Base-by-base conservation (phyloP, 2,329 filamentous ascomycete species). In the Xylariaceae sp. region DNA sequence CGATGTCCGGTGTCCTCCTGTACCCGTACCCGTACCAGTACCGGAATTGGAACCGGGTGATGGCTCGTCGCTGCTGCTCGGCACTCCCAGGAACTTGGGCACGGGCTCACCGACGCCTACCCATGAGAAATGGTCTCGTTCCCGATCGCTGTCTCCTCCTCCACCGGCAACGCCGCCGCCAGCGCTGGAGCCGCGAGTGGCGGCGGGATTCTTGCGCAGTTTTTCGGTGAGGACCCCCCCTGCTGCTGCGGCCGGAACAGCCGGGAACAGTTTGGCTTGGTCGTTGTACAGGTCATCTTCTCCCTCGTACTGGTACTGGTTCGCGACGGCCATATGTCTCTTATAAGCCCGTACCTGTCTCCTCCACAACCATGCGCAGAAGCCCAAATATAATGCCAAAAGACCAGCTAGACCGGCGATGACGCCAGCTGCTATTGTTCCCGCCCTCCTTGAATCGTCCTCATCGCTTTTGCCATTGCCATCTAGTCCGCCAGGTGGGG, bases 281-380 rank as follows among this genome's bases (percentile, higher is more conserved):
- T n/a, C 6, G 18, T 40, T 5, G 21, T 13, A n/a, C 26, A 32
- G 12, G 27, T 37, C 29, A 1, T 36, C 47, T 17, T 47, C 34
- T 4, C 35, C 31, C 15, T 34, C 41, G 6, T 52, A 48, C 31
- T 52, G 52, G 31, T 76, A 74, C 3, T 73, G 69, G 53, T 85
- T 81, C 2, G 74, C 67, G 52, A 82, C 74, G 1, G 78, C 76
- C 21, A 85, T 73, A 55, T 88, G 83, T 23, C 73, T 68, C 60
- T 82, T 81, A 68, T 87, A 88, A 8, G 84, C 73, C 19, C 66
- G 61, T 12, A 88, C 73, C 58, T 85, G 83, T 34, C 80, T 79
- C 18, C 82, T 73, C 66, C 88, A 88, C 6, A 88, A 65, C 76
- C 80, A 87, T 13, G 76, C 73, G 61, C 81, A 85, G 66, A 83